Evolutionary conservation across 345 rosid species (phyloP).

Genomic region (Erysimum cheiranthoides): DNA sequence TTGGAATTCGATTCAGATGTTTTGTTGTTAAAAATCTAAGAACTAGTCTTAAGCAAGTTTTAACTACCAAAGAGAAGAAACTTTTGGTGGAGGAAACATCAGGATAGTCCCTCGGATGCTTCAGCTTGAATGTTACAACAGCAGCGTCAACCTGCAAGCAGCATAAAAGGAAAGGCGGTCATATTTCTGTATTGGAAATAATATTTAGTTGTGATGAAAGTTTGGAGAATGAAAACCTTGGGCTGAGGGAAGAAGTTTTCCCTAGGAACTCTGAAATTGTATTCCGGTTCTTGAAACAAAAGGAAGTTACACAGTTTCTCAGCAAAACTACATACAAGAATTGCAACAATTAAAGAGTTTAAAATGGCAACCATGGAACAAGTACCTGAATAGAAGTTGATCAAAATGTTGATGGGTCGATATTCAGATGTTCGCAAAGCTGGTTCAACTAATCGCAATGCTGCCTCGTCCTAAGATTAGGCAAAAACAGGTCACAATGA

Average conservation of each 20-base stretch:
- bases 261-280: conserved; percentile 80
- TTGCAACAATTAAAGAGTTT: conserved; percentile 10
- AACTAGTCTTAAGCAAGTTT: conserved; percentile 14
- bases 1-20: conserved; percentile 26
- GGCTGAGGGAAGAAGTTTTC: conserved; percentile 88
- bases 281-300: conserved; percentile 73
- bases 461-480: conserved; percentile 76
- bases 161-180: background rate
- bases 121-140: conserved; percentile 77
- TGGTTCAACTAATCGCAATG: conserved; percentile 69
- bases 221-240: conserved; percentile 49
- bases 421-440: conserved; percentile 70
- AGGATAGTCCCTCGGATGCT: conserved; percentile 78
- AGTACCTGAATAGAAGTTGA: conserved; percentile 81
- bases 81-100: conserved; percentile 72
- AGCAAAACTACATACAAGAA: background rate
- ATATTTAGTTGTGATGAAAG: conserved; percentile 15
- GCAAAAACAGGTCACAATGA: conserved; percentile 15
- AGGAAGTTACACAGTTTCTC: conserved; percentile 22
- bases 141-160: conserved; percentile 90
- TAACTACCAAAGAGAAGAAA: conserved; percentile 85
- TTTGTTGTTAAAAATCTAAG: conserved; percentile 2
- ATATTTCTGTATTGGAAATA: background rate
- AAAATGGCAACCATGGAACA: conserved; percentile 25
- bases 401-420: conserved; percentile 76